Base-by-base conservation (phyloP, 805 yeast species). In the Candida adriatica region DNA sequence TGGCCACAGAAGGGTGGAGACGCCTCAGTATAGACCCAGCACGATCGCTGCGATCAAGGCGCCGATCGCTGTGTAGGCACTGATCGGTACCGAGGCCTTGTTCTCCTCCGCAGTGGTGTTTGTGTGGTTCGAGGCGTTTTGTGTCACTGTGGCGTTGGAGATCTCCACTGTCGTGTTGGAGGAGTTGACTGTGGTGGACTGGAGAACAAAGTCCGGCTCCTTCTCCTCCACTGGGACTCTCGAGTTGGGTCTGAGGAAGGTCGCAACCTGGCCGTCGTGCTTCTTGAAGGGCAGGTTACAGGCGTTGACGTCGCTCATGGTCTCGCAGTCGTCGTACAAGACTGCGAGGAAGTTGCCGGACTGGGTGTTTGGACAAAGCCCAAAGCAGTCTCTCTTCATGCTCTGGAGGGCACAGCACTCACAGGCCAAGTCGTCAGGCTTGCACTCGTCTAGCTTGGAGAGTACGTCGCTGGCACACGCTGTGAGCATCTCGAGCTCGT, bases 381-480 rank as follows among this genome's bases (percentile, higher is more conserved):
- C 63, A 46, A 64, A 67, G 44, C 76, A 70, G 24, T 58, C 59
- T 28, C 53, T 53, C 23, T 61, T 56, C 53, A 70, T 59, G 31
- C 64, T 61, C 47, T 70, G 75, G 21, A 71, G 55, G 8, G 76
- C 75, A 49, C 75, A 69, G 40, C 77, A 70, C 39, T 69, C 75
- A 49, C 76, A 71, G 2, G 73, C 74, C 40, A 68, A 53, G 50
- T 70, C 76, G 43, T 66, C 67, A 5, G 74, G 65, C 41, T 67
- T 64, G 44, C 77, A 71, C 34, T 60, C 68, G 41, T 68, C 72
- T 37, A 70, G 55, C 38, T 56, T 65, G 18, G 56, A 43, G 25
- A 70, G 52, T 10, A 70, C 66, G 34, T 64, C 70, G 42, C 62
- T 65, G 20, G 72, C 67, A 47, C 76, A 71, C 13, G 42, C 38